Evolutionary conservation across 805 yeast genomes (phyloP).

Genomic region (Schwanniomyces yamadae): DNA sequence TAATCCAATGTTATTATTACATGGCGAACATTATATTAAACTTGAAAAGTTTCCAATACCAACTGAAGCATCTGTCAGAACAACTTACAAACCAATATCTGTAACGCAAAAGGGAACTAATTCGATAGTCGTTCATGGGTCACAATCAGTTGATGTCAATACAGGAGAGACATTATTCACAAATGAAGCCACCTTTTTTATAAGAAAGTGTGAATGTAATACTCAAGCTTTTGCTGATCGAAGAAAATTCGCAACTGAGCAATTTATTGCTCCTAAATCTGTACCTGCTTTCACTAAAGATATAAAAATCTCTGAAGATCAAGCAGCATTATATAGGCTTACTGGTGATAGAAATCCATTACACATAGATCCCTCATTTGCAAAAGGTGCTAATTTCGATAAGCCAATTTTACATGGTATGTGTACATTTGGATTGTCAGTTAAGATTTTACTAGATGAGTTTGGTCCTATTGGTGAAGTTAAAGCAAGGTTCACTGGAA

Average conservation of each 20-base stretch:
- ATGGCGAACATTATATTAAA: conserved; percentile 92
- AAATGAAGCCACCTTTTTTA: conserved; percentile 81
- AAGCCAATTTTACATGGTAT: conserved; percentile 92
- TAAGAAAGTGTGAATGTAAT: conserved; percentile 69
- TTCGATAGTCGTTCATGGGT: conserved; percentile 73
- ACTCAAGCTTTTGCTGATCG: conserved; percentile 49
- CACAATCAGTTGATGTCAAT: conserved; percentile 62
- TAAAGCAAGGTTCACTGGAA: conserved; percentile 86
- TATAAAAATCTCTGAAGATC: conserved; percentile 61
- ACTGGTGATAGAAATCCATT: conserved; percentile 95
- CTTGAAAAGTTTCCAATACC: conserved; percentile 77
- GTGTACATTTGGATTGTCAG: conserved; percentile 80
- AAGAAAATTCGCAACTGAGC: conserved; percentile 58
- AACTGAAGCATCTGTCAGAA: conserved; percentile 59
- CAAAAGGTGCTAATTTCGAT: conserved; percentile 81
- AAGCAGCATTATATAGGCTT: conserved; percentile 86
- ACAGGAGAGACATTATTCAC: conserved; percentile 72
- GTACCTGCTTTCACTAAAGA: conserved; percentile 66
- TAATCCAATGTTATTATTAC: conserved; percentile 85
- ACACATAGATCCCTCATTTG: conserved; percentile 90
- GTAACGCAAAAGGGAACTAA: conserved; percentile 84
- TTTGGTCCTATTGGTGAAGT: conserved; percentile 81
- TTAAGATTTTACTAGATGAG: conserved; percentile 72
- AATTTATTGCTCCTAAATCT: conserved; percentile 60
- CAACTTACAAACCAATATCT: conserved; percentile 67